Evolutionary conservation across 2,329 filamentous ascomycete species (phyloP).

Genomic region (Leptographium wingfieldii): DNA sequence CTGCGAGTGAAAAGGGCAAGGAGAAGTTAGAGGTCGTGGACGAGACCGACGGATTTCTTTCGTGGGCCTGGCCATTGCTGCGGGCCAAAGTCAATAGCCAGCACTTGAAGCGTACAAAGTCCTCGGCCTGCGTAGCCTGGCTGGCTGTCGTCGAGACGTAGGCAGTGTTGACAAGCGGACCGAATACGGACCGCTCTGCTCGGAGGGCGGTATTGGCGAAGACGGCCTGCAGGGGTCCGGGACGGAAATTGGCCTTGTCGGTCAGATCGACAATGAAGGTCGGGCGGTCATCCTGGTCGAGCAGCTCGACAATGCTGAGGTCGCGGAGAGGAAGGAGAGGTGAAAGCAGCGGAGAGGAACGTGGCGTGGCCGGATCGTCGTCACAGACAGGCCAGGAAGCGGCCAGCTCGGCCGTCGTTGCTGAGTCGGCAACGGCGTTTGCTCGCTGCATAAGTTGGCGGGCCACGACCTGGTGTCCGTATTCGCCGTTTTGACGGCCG

Average conservation of each 20-base stretch:
- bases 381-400: conserved; percentile 18
- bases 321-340: conserved; percentile 45
- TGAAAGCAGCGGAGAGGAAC: conserved; percentile 24
- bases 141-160: background rate
- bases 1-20: conserved; percentile 46
- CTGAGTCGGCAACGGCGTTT: conserved; percentile 34
- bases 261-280: conserved; percentile 62
- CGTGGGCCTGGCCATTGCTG: conserved; percentile 38
- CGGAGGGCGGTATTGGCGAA: conserved; percentile 59
- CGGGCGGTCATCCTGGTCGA: conserved; percentile 65
- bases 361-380: background rate
- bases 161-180: conserved; percentile 34
- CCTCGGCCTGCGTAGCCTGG: conserved; percentile 15
- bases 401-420: conserved; percentile 11
- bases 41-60: background rate
- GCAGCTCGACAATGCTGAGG: conserved; percentile 56
- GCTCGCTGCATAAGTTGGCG: conserved; percentile 44
- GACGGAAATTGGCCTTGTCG: conserved; percentile 40
- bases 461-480: conserved; percentile 28
- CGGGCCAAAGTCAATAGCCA: conserved; percentile 52
- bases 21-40: background rate
- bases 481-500: conserved; percentile 27
- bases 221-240: conserved; percentile 44
- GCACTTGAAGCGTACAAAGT: conserved; percentile 52
- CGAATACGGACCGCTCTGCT: conserved; percentile 39